These are phyloP conservation scores for Berberis vulgaris DNA, from an alignment of 164 flowering plant species.

Conservation along the genomic window DNA sequence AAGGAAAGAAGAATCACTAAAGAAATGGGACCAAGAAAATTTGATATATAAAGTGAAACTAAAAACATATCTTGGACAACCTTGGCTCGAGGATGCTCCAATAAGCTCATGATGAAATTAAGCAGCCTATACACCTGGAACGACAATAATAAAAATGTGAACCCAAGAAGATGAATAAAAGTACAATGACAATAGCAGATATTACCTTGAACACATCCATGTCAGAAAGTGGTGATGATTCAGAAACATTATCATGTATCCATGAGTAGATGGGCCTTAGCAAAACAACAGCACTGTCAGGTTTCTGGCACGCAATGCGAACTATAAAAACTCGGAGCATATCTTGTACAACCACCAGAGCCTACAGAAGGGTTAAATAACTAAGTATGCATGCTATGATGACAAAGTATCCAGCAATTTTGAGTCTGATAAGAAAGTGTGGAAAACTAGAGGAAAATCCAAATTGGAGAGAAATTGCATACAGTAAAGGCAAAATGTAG, in stretches of 20 bases:
- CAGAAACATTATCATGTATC: slow-evolving; percentile 39
- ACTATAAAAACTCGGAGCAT: slow-evolving; percentile 77
- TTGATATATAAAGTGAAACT: background rate
- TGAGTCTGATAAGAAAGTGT: background rate
- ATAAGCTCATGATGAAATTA: slow-evolving; percentile 55
- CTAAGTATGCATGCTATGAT: background rate
- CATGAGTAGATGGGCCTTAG: slow-evolving; percentile 60
- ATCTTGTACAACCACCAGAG: slow-evolving; percentile 81
- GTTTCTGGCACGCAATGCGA: slow-evolving; percentile 62
- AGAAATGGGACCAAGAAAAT: background rate
- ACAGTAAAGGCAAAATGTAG: slow-evolving; percentile 80
- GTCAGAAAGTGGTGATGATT: slow-evolving; percentile 38
- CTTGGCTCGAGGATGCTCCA: slow-evolving; percentile 90
- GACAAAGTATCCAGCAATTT: background rate
- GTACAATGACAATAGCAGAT: background rate
- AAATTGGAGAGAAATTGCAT: slow-evolving; percentile 18
- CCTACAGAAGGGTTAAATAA: slow-evolving; percentile 24
- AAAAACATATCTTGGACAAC: slow-evolving; percentile 22
- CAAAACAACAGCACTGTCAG: slow-evolving; percentile 51
- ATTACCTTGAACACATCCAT: slow-evolving; percentile 72
- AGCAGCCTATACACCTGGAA: slow-evolving; percentile 62
- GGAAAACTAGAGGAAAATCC: background rate
- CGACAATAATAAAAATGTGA: background rate
- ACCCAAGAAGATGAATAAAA: background rate
- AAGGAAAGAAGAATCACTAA: slow-evolving; percentile 6